Evolutionary conservation across 1,139 yeast species (phyloP).

Genomic region (Geotrichum citri-aurantii): DNA sequence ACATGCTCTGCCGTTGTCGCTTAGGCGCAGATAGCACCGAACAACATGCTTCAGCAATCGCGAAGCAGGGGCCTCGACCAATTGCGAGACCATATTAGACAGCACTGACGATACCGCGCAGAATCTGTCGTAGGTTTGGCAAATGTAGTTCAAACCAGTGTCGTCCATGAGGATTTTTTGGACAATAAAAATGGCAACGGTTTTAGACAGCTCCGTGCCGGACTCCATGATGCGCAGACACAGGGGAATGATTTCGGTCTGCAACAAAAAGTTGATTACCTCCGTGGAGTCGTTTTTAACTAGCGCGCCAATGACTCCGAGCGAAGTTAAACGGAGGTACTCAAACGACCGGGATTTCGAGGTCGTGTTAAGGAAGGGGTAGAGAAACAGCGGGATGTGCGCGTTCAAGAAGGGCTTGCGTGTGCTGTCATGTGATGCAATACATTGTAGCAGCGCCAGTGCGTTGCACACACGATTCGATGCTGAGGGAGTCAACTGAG

Average conservation of each 20-base stretch:
- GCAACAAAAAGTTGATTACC: constrained; percentile 80
- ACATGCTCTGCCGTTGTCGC: constrained; percentile 88
- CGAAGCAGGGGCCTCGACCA: constrained; percentile 64
- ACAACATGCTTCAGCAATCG: constrained; percentile 89
- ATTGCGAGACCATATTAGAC: constrained; percentile 82
- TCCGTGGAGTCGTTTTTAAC: constrained; percentile 96
- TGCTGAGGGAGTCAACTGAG: constrained; percentile 76
- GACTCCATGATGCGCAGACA: constrained; percentile 94
- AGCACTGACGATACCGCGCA: constrained; percentile 90
- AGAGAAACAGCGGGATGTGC: constrained; percentile 83
- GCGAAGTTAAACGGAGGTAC: constrained; percentile 81
- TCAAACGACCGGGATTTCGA: constrained; percentile 91
- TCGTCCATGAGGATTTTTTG: constrained; percentile 91
- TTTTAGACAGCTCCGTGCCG: constrained; percentile 87
- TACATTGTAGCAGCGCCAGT: constrained; percentile 87
- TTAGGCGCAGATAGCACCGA: constrained; percentile 82
- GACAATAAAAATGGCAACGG: constrained; percentile 92
- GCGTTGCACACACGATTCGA: constrained; percentile 96
- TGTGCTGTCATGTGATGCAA: constrained; percentile 91
- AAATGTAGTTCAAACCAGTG: constrained; percentile 81
- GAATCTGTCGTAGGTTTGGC: constrained; percentile 92
- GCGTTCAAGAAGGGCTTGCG: constrained; percentile 80
- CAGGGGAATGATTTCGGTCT: constrained; percentile 92
- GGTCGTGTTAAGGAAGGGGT: constrained; percentile 89
- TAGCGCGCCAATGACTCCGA: constrained; percentile 95